These are phyloP conservation scores for Monilinia vaccinii-corymbosi DNA, from an alignment of 2,329 filamentous ascomycete species.

Conservation along the genomic window DNA sequence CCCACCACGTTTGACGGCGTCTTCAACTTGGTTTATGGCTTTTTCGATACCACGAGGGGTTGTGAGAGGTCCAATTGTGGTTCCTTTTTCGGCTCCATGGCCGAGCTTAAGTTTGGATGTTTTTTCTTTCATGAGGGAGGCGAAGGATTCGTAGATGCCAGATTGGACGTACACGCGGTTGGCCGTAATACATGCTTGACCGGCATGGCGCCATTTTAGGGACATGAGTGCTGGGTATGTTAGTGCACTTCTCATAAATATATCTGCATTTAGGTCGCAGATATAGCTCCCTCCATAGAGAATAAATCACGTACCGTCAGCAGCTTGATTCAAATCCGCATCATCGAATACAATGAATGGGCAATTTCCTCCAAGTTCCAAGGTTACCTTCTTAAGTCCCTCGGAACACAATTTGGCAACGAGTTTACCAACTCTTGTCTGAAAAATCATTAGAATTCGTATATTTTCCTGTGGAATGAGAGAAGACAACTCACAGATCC, in stretches of 20 bases:
- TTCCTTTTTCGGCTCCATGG: conserved; percentile 47
- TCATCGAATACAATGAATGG: conserved; percentile 58
- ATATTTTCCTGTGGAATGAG: not conserved
- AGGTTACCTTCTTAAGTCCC: conserved; percentile 53
- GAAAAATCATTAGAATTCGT: not conserved
- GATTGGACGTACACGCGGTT: conserved; percentile 58
- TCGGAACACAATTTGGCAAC: conserved; percentile 50
- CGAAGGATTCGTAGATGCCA: conserved; percentile 52
- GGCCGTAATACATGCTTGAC: conserved; percentile 56
- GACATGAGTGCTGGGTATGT: conserved; percentile 32
- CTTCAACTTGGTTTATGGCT: conserved; percentile 49
- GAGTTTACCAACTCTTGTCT: conserved; percentile 51
- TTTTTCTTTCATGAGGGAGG: conserved; percentile 43
- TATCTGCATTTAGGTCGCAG: too few species aligned
- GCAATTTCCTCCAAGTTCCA: conserved; percentile 57
- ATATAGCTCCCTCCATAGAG: too few species aligned
- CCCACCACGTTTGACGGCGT: conserved; percentile 55
- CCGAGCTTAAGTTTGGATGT: conserved; percentile 48
- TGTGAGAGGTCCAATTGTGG: conserved; percentile 52
- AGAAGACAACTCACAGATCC: conserved; percentile 32
- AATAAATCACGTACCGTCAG: conserved; percentile 32
- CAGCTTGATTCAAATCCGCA: conserved; percentile 49
- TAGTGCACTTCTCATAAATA: not conserved
- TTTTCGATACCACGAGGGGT: conserved; percentile 47
- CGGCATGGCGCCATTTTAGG: conserved; percentile 49